Conservation (phyloP, 1,284 basidiomycete species). For the Hemileia vastatrix region DNA sequence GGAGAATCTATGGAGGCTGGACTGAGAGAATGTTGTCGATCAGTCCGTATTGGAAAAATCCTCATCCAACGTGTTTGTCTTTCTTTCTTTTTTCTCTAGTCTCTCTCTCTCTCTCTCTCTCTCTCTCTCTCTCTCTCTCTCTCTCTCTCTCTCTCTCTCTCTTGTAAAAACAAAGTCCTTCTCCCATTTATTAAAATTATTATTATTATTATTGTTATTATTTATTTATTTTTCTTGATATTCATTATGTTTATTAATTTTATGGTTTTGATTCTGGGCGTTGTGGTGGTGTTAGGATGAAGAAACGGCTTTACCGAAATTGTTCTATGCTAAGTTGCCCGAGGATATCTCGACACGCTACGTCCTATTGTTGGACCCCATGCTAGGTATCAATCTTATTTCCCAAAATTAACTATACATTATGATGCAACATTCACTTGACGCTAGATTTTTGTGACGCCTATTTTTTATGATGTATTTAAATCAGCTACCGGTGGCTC, state of each 20-base stretch:
- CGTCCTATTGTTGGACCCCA: slow-evolving; percentile 88
- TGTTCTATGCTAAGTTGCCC: slow-evolving; percentile 76
- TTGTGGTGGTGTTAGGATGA: slow-evolving; percentile 58
- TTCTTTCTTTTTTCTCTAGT: too few relatives aligned
- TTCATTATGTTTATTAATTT: too few relatives aligned
- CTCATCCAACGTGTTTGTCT: slow-evolving; percentile 71
- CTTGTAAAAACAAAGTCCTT: too few relatives aligned
- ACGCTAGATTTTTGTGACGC: background rate
- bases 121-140: too few relatives aligned
- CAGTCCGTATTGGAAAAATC: slow-evolving; percentile 80
- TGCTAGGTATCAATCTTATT: slow-evolving; percentile 60
- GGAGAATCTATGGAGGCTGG: slow-evolving; percentile 53
- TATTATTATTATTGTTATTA: too few relatives aligned
- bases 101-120: too few relatives aligned
- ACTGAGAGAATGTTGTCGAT: slow-evolving; percentile 74
- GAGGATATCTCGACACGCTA: slow-evolving; percentile 85
- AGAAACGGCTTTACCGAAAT: slow-evolving; percentile 76
- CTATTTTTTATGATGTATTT: background rate
- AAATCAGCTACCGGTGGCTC: slow-evolving; percentile 82
- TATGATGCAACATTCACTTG: background rate
- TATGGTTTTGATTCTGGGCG: too few relatives aligned
- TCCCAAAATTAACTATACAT: background rate
- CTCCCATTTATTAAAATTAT: too few relatives aligned
- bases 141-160: too few relatives aligned
- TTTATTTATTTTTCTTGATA: too few relatives aligned